These are phyloP conservation scores for Pontederia paniculata DNA, from an alignment of 176 grass and related monocot genomes.

Conservation along the genomic window DNA sequence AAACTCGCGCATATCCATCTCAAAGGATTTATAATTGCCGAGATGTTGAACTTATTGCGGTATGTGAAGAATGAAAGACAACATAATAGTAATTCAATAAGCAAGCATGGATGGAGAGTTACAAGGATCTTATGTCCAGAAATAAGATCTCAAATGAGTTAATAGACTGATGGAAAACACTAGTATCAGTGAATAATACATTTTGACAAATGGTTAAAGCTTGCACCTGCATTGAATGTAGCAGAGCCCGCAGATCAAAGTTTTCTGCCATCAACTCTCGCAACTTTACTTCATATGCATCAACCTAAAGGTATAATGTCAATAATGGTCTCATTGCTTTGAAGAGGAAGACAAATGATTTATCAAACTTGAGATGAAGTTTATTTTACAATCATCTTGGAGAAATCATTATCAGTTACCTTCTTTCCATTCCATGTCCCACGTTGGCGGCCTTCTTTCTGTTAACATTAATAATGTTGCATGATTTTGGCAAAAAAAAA, in stretches of 20 bases:
- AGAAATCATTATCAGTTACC: constrained; percentile 73
- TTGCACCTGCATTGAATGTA: constrained; percentile 87
- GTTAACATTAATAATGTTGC: constrained; percentile 24
- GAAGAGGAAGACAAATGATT: neutral
- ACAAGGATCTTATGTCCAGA: no score
- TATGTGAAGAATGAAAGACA: neutral
- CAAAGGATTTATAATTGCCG: neutral
- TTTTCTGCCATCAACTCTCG: constrained; percentile 94
- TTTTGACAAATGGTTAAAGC: no score
- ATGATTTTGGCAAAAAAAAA: constrained; percentile 6
- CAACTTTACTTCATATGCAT: constrained; percentile 97
- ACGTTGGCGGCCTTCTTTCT: constrained; percentile 92
- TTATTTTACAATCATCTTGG: constrained; percentile 91
- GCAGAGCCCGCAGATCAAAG: constrained; percentile 66
- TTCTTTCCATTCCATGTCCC: constrained; percentile 98
- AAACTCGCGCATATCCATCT: constrained; percentile 98
- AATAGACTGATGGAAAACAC: no score
- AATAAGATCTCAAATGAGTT: no score
- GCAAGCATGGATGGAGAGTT: no score
- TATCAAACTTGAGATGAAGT: neutral
- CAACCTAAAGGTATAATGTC: constrained; percentile 39
- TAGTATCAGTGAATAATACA: no score
- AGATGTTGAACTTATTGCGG: neutral
- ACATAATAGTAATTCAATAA: no score
- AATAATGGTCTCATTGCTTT: neutral